Conservation (phyloP, 78 protist genomes). For the Acrasis kona region DNA sequence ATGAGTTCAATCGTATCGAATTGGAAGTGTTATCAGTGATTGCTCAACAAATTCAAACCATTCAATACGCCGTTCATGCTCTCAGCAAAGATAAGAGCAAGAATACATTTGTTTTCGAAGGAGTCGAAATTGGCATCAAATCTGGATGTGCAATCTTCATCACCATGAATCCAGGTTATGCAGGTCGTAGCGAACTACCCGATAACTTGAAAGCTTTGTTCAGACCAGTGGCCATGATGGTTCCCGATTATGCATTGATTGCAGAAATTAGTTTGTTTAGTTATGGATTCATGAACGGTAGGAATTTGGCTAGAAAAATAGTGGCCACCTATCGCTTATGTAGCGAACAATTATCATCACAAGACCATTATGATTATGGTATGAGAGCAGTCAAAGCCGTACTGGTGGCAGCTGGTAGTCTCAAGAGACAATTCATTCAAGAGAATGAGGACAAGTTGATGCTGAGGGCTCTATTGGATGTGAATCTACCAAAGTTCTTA, state of each 20-base stretch:
- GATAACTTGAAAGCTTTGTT: constrained; percentile 65
- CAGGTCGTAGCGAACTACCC: constrained; percentile 43
- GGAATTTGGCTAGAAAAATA: constrained; percentile 51
- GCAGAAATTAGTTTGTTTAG: constrained; percentile 71
- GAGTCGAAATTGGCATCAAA: constrained; percentile 34
- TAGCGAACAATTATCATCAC: constrained; percentile 81
- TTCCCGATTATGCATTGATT: constrained; percentile 76
- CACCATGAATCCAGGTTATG: constrained; percentile 82
- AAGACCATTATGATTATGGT: constrained; percentile 83
- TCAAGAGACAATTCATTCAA: constrained; percentile 24
- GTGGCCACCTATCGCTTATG: constrained; percentile 70
- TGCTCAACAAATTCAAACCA: constrained; percentile 70
- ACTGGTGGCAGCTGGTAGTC: constrained; percentile 55
- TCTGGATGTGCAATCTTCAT: constrained; percentile 60
- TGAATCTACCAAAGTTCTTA: constrained; percentile 63
- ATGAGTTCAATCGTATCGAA: constrained; percentile 87
- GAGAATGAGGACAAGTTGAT: constrained; percentile 42
- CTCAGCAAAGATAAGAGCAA: background rate
- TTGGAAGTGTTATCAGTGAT: too few species aligned
- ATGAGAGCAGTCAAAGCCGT: constrained; percentile 81
- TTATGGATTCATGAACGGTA: constrained; percentile 58
- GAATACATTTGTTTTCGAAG: background rate
- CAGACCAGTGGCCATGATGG: constrained; percentile 66
- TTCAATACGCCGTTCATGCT: constrained; percentile 59
- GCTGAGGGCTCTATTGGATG: constrained; percentile 49